A percentile compares a stretch with the other conserved stretches of the same genome.
Conservation (phyloP, 345 rosid genomes). For the Angophora floribunda region DNA sequence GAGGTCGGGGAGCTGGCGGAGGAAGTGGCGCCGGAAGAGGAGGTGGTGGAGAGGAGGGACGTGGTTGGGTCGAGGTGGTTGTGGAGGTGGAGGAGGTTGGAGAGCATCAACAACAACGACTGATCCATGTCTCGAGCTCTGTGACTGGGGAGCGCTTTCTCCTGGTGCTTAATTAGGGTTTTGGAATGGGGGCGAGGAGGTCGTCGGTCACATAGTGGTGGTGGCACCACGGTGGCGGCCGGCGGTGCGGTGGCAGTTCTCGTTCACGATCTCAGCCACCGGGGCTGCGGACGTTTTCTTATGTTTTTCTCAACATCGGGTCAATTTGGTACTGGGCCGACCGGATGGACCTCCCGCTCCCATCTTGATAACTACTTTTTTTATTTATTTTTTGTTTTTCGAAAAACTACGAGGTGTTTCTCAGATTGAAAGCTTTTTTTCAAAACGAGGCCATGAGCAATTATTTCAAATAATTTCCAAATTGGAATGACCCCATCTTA, state of each 20-base stretch:
- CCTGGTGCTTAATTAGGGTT: background rate
- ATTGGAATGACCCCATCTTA: background rate
- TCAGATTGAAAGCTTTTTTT: background rate
- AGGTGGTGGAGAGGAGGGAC: slow-evolving; percentile 44
- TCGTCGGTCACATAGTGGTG: background rate
- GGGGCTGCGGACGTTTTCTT: background rate
- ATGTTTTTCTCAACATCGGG: background rate
- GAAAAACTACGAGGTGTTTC: background rate
- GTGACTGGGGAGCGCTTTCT: background rate
- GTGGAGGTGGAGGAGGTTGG: slow-evolving; percentile 90
- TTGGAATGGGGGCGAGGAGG: background rate
- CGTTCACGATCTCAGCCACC: background rate
- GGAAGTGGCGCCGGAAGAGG: slow-evolving; percentile 26
- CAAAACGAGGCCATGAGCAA: background rate
- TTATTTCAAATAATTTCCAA: background rate
- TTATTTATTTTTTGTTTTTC: background rate
- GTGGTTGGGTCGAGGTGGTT: slow-evolving; percentile 72
- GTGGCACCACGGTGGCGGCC: background rate
- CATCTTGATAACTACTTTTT: background rate
- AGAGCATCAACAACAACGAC: slow-evolving; percentile 73
- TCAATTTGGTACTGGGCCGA: background rate
- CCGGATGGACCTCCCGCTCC: background rate
- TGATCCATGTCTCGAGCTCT: slow-evolving; percentile 49
- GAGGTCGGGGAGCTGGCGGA: slow-evolving; percentile 45
- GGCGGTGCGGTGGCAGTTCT: background rate